A percentile compares a stretch with the other conserved stretches of the same genome.
phyloP scores from a whole-genome alignment of 176 grass and related monocot species.

The Elaeis guineensis region DNA sequence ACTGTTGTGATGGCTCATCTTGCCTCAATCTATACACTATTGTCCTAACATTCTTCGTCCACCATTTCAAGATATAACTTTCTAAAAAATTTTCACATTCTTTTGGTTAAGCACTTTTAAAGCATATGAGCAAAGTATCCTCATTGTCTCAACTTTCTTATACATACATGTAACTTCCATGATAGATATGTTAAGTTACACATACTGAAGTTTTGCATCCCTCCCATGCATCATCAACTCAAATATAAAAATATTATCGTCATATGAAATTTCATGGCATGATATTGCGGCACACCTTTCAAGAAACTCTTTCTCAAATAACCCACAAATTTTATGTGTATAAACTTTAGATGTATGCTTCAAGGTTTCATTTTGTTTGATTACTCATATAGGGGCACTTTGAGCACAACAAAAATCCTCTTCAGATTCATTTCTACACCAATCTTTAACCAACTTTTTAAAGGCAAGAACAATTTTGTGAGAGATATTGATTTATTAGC shows the following conservation, averaged over 20 bases:
- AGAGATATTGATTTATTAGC: conserved; percentile 33
- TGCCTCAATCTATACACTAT: no score
- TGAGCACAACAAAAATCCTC: conserved; percentile 45
- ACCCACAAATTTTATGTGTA: conserved; percentile 67
- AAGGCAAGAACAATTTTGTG: conserved; percentile 30
- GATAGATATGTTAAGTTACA: conserved; percentile 33
- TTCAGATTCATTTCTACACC: conserved; percentile 56
- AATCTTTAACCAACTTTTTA: conserved; percentile 50
- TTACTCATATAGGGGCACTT: conserved; percentile 43
- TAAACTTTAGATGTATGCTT: conserved; percentile 68
- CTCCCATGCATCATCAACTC: conserved; percentile 69
- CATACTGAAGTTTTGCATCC: conserved; percentile 45
- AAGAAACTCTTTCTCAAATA: conserved; percentile 76
- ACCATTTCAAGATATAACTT: no score
- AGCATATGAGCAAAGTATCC: conserved; percentile 61
- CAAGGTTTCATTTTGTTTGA: conserved; percentile 65
- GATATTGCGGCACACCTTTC: conserved; percentile 44
- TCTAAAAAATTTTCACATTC: conserved; percentile 37
- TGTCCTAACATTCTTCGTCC: no score
- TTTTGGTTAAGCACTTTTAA: conserved; percentile 65
- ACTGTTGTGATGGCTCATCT: no score
- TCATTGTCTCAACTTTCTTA: conserved; percentile 69
- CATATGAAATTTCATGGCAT: conserved; percentile 46
- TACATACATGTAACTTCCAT: conserved; percentile 50
- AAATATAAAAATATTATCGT: conserved; percentile 34